phyloP scores from a whole-genome alignment of 2,329 filamentous ascomycete genomes.

The Catunica adiposa region DNA sequence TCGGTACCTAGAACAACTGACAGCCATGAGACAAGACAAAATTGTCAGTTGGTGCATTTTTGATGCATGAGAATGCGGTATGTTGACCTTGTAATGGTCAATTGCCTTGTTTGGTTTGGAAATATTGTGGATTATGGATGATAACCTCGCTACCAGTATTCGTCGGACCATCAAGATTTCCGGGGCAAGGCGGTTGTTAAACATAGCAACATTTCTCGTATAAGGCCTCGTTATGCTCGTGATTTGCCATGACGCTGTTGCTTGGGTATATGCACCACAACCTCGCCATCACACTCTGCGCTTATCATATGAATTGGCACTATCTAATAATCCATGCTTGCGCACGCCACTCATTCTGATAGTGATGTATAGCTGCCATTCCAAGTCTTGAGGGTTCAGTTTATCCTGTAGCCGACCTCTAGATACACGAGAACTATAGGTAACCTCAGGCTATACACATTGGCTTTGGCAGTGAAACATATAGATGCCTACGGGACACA shows the following conservation, averaged over 20 bases:
- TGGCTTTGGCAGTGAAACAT: too few species aligned
- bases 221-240: background rate
- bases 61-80: background rate
- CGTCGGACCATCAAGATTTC: background rate
- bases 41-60: background rate
- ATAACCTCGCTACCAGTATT: background rate
- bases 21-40: background rate
- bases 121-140: background rate
- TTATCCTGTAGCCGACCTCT: too few species aligned
- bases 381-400: too few species aligned
- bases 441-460: too few species aligned
- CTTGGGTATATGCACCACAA: background rate
- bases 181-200: background rate
- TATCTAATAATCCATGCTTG: too few species aligned
- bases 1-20: background rate
- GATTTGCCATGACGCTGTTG: background rate
- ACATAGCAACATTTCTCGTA: background rate
- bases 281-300: background rate
- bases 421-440: too few species aligned
- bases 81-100: background rate
- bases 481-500: too few species aligned
- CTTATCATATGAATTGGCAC: too few species aligned
- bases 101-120: background rate
- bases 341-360: too few species aligned
- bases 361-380: too few species aligned